Evolutionary conservation across 2,329 filamentous ascomycete species (phyloP).

Genomic region (Colletotrichum sp.): DNA sequence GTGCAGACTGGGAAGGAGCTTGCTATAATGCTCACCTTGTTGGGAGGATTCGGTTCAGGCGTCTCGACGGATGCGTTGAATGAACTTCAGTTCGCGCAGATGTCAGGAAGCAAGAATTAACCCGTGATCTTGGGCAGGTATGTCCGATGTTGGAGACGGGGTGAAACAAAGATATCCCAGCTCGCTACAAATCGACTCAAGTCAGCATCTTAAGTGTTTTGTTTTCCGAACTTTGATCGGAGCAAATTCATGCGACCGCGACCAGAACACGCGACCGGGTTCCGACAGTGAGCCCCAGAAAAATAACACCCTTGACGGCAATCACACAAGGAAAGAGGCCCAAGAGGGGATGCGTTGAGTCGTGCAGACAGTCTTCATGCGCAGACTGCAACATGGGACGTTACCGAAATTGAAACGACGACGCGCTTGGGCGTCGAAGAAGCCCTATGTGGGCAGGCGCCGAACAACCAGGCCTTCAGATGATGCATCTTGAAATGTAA

Average conservation of each 20-base stretch:
- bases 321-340: slow-evolving; percentile 15
- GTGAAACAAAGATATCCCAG: slow-evolving; percentile 22
- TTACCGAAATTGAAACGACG: slow-evolving; percentile 22
- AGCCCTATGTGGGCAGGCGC: slow-evolving; percentile 13
- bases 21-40: neutral
- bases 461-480: slow-evolving; percentile 17
- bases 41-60: neutral
- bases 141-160: slow-evolving; percentile 15
- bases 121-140: slow-evolving; percentile 12
- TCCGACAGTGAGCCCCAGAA: slow-evolving; percentile 6
- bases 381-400: slow-evolving; percentile 22
- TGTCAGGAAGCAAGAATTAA: neutral
- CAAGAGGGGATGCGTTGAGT: slow-evolving; percentile 13
- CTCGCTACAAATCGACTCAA: slow-evolving; percentile 18
- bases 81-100: neutral
- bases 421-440: slow-evolving; percentile 16
- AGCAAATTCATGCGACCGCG: slow-evolving; percentile 21
- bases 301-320: slow-evolving; percentile 6
- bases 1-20: neutral
- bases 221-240: slow-evolving; percentile 22
- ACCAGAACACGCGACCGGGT: slow-evolving; percentile 20
- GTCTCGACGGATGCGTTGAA: neutral
- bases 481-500: slow-evolving; percentile 21
- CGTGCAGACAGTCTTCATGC: slow-evolving; percentile 19
- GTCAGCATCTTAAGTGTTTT: slow-evolving; percentile 23